Evolutionary conservation across 106 monocot genomes (phyloP), one percentile per base, ranked within the genome.

Genomic region (Allium cepa): DNA sequence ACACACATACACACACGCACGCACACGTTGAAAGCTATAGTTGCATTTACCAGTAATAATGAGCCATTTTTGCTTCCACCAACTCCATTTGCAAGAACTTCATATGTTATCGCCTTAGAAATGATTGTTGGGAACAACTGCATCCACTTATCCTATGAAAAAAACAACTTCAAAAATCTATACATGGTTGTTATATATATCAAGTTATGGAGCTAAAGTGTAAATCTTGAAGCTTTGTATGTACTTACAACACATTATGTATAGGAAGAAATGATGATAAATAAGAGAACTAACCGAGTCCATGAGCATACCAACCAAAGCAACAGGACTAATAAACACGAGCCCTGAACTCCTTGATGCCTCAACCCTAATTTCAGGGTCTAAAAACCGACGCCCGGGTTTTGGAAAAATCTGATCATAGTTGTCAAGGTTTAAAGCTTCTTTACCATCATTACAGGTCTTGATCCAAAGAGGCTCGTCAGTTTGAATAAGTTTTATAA

Each of bases 401-500:
- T 77, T 87, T 11, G 69, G 64, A 46, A 93, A 90, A 46, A 90
- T 81, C 76, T 83, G 78, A n/a, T 83, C 87, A 50, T 99, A 93
- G 57, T 66, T 76, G 26, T 90, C 90, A 8, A 90, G 62, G 57
- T 79, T 55, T 3, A 99, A 87, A 6, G 78, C 50, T 47, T 93
- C 87, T 50, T 77, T 76, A 1, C 85, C 83, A 45, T 85, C 83
- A 11, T 52, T 49, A 1, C 77, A 75, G 11, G 69, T 59, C 68
- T 81, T 90, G 9, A 79, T 77, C 99, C 99, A 99, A 50, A 99
- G 46, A 0, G 90, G 99, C 53, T 85, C 99, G 11, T 93, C 85
- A 2, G 83, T 75, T 75, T 87, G 99, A 7, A 69, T 72, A 8
- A 99, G 72, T 60, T 90, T 72, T 46, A 99, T 77, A 16, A 93